Conservation (phyloP, 2,329 filamentous ascomycete species). For the Metarhizium sp. region DNA sequence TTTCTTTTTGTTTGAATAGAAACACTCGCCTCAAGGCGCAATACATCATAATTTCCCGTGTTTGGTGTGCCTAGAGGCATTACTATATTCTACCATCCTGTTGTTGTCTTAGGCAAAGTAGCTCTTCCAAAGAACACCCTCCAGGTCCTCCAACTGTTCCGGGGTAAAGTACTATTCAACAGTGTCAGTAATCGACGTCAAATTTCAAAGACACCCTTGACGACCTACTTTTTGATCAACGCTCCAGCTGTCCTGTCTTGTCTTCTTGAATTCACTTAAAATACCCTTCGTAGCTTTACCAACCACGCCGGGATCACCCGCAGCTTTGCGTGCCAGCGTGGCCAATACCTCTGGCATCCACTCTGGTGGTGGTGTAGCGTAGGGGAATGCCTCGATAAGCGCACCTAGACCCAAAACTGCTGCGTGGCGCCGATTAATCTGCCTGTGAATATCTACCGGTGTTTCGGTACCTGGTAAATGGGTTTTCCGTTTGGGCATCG, state of each 20-base stretch:
- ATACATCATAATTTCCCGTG: not conserved
- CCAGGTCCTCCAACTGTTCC: conserved; percentile 89
- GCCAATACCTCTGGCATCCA: conserved; percentile 95
- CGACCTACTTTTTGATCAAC: conserved; percentile 87
- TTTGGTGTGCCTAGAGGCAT: not conserved
- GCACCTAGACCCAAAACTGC: conserved; percentile 87
- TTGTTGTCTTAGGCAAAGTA: conserved; percentile 68
- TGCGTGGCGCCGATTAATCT: conserved; percentile 76
- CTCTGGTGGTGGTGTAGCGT: conserved; percentile 78
- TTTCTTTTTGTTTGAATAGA: too few relatives aligned
- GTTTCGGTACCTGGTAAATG: conserved; percentile 58
- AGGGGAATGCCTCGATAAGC: conserved; percentile 91
- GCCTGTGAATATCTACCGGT: conserved; percentile 59
- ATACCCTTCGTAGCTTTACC: conserved; percentile 94
- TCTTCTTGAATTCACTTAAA: conserved; percentile 98
- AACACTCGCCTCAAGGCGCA: not conserved
- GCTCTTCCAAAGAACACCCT: conserved; percentile 98
- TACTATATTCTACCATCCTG: not conserved
- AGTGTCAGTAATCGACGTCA: conserved; percentile 15
- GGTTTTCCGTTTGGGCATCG: conserved; percentile 65
- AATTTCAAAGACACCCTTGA: not conserved
- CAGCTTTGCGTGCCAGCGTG: conserved; percentile 73
- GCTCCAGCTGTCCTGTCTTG: conserved; percentile 94
- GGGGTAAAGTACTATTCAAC: conserved; percentile 62
- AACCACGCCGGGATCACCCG: conserved; percentile 82